phyloP scores from a whole-genome alignment of 2,329 filamentous ascomycete species.

The Ilyonectria mors-panacis region DNA sequence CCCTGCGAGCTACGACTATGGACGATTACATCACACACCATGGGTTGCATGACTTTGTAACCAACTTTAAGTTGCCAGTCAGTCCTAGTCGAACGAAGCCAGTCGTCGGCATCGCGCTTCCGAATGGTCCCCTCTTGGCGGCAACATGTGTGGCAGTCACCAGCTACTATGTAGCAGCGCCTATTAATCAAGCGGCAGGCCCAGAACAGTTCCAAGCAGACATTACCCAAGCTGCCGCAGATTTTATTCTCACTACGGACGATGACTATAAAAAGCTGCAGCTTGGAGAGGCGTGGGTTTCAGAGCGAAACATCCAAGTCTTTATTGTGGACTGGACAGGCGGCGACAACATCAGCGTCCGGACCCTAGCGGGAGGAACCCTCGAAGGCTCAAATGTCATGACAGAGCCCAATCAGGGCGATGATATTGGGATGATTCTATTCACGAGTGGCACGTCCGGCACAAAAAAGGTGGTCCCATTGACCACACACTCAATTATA shows the following conservation, averaged over 20 bases:
- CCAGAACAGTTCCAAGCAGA: constrained; percentile 66
- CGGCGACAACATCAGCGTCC: constrained; percentile 55
- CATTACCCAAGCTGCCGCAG: constrained; percentile 62
- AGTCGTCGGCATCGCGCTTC: constrained; percentile 65
- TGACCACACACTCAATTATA: constrained; percentile 65
- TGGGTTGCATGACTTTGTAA: constrained; percentile 51
- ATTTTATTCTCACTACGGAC: constrained; percentile 61
- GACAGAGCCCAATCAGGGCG: constrained; percentile 56
- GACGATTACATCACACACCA: constrained; percentile 51
- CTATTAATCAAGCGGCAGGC: constrained; percentile 65
- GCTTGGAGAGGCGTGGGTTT: constrained; percentile 51
- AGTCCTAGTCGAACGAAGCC: constrained; percentile 51
- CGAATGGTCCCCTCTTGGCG: constrained; percentile 69
- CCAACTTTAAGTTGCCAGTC: constrained; percentile 51
- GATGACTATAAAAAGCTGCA: constrained; percentile 58
- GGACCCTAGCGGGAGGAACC: constrained; percentile 29
- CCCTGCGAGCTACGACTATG: constrained; percentile 46
- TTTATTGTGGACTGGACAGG: constrained; percentile 56
- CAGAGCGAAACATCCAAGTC: constrained; percentile 54
- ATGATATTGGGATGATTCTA: constrained; percentile 66
- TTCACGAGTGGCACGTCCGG: constrained; percentile 72
- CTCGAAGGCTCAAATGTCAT: constrained; percentile 15
- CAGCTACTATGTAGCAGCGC: constrained; percentile 66
- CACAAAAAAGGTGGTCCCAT: constrained; percentile 71
- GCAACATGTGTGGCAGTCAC: constrained; percentile 64